A percentile compares a stretch with the other conserved stretches of the same genome.
Evolutionary conservation across 2,329 filamentous ascomycete species (phyloP).

Genomic region (Dothistroma pini): DNA sequence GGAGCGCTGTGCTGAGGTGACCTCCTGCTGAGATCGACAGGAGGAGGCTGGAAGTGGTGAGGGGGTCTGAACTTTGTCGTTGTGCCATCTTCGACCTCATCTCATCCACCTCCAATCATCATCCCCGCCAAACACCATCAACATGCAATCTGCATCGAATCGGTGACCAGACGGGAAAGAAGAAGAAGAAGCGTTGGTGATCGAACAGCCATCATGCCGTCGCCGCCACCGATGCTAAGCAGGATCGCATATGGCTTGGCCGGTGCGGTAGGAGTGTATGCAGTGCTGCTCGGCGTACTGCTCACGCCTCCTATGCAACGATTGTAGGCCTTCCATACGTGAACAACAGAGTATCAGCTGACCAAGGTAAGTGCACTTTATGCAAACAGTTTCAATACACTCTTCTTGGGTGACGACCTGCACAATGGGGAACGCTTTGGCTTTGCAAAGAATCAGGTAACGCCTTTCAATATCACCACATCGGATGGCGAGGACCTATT

Average conservation of each 20-base stretch:
- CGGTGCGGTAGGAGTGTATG: slow-evolving; percentile 27
- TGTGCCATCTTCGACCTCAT: background rate
- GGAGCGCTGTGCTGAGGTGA: background rate
- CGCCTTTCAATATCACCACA: slow-evolving; percentile 74
- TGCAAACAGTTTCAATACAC: slow-evolving; percentile 70
- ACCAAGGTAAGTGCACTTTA: slow-evolving; percentile 68
- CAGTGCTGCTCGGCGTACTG: slow-evolving; percentile 28
- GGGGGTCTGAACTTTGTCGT: background rate
- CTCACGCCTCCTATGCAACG: slow-evolving; percentile 71
- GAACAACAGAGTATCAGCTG: background rate
- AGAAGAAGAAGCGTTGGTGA: background rate
- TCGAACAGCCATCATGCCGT: slow-evolving; percentile 6
- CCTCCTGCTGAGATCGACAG: background rate
- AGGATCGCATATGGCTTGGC: slow-evolving; percentile 17
- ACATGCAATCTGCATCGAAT: background rate
- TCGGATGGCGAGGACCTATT: slow-evolving; percentile 74
- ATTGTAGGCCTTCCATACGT: slow-evolving; percentile 57
- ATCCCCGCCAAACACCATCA: background rate
- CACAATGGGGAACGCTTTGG: slow-evolving; percentile 78
- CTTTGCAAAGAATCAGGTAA: slow-evolving; percentile 83
- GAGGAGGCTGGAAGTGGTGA: background rate
- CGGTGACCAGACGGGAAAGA: background rate
- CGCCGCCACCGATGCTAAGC: slow-evolving; percentile 9
- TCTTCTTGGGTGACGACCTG: slow-evolving; percentile 66
- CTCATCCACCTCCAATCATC: background rate